These are phyloP conservation scores for Paramecium sonneborni DNA, from an alignment of 73 alveolate species.

Conservation along the genomic window DNA sequence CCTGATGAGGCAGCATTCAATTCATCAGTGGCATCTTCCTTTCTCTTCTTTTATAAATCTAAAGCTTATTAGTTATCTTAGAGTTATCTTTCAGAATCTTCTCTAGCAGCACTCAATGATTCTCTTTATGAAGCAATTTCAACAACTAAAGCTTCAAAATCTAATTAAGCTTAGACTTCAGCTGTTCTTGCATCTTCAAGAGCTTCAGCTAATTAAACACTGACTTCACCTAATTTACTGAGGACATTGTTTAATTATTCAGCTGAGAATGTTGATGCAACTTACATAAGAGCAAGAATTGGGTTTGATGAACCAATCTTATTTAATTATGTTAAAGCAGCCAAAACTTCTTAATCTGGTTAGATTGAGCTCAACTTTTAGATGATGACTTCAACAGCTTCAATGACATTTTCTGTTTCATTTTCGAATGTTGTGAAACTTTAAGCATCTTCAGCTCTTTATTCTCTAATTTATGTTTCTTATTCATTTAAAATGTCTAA, in stretches of 20 bases:
- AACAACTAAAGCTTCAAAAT: conserved; percentile 56
- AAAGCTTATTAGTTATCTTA: conserved; percentile 61
- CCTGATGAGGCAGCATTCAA: conserved; percentile 65
- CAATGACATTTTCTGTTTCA: conserved; percentile 58
- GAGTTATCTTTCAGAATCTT: conserved; percentile 65
- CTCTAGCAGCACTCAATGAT: conserved; percentile 63
- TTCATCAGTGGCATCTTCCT: conserved; percentile 69
- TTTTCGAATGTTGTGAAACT: conserved; percentile 41
- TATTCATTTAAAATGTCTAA: conserved; percentile 56
- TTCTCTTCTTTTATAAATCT: conserved; percentile 67
- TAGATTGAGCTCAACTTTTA: conserved; percentile 40
- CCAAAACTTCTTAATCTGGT: conserved; percentile 58
- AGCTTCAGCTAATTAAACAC: conserved; percentile 14
- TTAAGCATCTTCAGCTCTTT: conserved; percentile 63
- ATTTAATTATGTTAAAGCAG: conserved; percentile 55
- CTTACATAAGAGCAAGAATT: conserved; percentile 66
- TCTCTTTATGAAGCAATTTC: conserved; percentile 66
- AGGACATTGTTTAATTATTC: conserved; percentile 63
- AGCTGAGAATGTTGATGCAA: conserved; percentile 67
- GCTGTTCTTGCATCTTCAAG: conserved; percentile 42
- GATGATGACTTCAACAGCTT: conserved; percentile 62
- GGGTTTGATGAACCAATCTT: conserved; percentile 59
- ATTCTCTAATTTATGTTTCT: conserved; percentile 60
- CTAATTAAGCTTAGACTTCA: conserved; percentile 55
- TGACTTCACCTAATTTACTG: conserved; percentile 53